phyloP scores from a whole-genome alignment of 1,284 basidiomycete species.

The Rhodotorula sp. region DNA sequence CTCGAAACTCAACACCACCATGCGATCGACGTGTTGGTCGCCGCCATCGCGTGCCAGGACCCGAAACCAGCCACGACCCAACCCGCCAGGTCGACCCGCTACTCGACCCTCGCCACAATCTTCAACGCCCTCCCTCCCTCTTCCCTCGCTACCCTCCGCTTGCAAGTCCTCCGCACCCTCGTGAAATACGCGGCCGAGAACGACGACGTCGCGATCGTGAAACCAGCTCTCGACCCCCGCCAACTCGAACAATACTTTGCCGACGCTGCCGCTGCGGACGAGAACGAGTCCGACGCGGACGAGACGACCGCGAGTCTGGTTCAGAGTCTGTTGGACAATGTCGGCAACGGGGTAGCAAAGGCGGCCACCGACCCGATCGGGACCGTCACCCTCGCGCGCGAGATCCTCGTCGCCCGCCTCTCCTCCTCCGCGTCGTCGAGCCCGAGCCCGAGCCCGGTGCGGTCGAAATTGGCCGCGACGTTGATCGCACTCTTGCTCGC shows the following conservation, averaged over 20 bases:
- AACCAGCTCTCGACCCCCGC: conserved; percentile 68
- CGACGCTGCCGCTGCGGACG: neutral
- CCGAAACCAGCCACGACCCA: neutral
- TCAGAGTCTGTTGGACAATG: conserved; percentile 56
- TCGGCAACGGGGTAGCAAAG: conserved; percentile 52
- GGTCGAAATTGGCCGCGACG: conserved; percentile 43
- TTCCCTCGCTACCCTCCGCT: conserved; percentile 59
- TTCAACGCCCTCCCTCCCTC: conserved; percentile 75
- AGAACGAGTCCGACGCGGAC: neutral
- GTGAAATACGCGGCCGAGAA: conserved; percentile 64
- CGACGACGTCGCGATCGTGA: conserved; percentile 67
- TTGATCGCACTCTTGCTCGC: conserved; percentile 60
- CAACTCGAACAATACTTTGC: conserved; percentile 11
- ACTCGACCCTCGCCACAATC: conserved; percentile 71
- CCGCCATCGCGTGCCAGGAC: conserved; percentile 26
- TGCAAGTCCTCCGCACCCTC: conserved; percentile 50
- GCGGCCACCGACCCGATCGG: conserved; percentile 44
- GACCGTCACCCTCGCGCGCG: conserved; percentile 48
- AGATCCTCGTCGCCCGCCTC: conserved; percentile 42
- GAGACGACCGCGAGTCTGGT: conserved; percentile 60
- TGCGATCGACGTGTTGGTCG: conserved; percentile 13
- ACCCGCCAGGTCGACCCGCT: conserved; percentile 37
- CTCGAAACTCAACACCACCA: conserved; percentile 10
- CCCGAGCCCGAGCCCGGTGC: conserved; percentile 52
- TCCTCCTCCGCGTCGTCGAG: conserved; percentile 42